These are phyloP conservation scores for Anacardium occidentale DNA, from an alignment of 345 rosid genomes.

Conservation along the genomic window DNA sequence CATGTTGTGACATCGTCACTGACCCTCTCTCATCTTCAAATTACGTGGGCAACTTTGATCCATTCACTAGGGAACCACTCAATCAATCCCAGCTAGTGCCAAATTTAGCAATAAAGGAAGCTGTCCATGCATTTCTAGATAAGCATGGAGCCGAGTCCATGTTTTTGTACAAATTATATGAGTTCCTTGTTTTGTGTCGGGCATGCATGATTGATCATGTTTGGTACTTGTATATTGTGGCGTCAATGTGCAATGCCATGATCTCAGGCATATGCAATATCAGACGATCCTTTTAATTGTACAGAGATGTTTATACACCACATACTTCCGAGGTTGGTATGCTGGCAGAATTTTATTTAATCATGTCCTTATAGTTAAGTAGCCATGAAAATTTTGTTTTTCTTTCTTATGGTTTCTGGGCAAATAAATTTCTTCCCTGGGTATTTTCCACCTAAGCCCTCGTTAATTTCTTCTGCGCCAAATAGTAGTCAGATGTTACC, in stretches of 20 bases:
- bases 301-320: conserved; percentile 7
- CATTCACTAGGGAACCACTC: conserved; percentile 66
- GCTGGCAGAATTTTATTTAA: conserved; percentile 15
- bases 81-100: conserved; percentile 51
- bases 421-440: background rate
- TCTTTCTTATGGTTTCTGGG: background rate
- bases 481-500: no score
- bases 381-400: background rate
- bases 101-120: conserved; percentile 86
- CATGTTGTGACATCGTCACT: background rate
- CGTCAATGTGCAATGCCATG: conserved; percentile 9
- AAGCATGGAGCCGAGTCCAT: conserved; percentile 25
- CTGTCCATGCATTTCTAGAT: conserved; percentile 71
- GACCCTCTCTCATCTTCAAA: conserved; percentile 5
- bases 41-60: conserved; percentile 88
- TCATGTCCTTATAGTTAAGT: background rate
- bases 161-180: background rate
- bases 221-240: background rate
- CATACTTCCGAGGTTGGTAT: no score
- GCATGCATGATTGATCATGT: background rate
- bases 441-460: no score
- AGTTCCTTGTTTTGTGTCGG: background rate
- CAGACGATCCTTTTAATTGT: conserved; percentile 16
- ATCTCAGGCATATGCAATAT: background rate
- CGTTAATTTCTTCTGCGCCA: no score